A percentile compares a stretch with the other conserved stretches of the same genome.
phyloP scores from a whole-genome alignment of 1,139 yeast species.

The Waltiozyma sp. region DNA sequence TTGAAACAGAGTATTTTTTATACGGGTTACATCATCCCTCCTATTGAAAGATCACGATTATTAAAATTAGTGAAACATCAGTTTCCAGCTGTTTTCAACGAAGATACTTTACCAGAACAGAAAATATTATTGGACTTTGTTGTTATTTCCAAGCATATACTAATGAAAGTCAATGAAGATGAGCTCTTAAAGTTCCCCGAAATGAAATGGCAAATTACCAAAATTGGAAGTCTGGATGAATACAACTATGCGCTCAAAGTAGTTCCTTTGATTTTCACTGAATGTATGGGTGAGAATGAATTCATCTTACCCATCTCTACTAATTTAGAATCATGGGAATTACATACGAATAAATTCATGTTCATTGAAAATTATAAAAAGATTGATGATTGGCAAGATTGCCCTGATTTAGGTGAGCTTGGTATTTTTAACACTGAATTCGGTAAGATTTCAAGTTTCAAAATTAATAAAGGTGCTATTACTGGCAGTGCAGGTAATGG shows the following conservation, averaged over 20 bases:
- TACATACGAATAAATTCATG: not conserved
- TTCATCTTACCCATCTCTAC: conserved; percentile 9
- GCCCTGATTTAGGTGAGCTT: not conserved
- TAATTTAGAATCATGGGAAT: not conserved
- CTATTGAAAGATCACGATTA: conserved; percentile 13
- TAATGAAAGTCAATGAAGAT: conserved; percentile 6
- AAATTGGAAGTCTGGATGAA: conserved; percentile 17
- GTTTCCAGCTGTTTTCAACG: conserved; percentile 12
- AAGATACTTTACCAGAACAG: conserved; percentile 5
- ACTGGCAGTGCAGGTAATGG: no score
- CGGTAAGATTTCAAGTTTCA: not conserved
- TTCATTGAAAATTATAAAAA: not conserved
- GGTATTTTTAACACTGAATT: not conserved
- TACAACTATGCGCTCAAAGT: conserved; percentile 18
- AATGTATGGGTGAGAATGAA: not conserved
- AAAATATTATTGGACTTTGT: conserved; percentile 15
- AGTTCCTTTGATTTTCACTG: not conserved
- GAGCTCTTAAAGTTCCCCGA: conserved; percentile 2
- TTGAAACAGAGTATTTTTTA: conserved; percentile 18
- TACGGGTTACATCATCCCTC: conserved; percentile 18
- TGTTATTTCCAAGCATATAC: conserved; percentile 12
- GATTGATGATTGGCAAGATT: not conserved
- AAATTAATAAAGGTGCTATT: not conserved
- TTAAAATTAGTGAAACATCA: conserved; percentile 8
- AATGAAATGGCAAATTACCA: conserved; percentile 17